Evolutionary conservation across 495 filamentous ascomycete genomes (phyloP), one percentile per base, ranked within the genome.

Genomic region (Penicillium macrosclerotiorum): DNA sequence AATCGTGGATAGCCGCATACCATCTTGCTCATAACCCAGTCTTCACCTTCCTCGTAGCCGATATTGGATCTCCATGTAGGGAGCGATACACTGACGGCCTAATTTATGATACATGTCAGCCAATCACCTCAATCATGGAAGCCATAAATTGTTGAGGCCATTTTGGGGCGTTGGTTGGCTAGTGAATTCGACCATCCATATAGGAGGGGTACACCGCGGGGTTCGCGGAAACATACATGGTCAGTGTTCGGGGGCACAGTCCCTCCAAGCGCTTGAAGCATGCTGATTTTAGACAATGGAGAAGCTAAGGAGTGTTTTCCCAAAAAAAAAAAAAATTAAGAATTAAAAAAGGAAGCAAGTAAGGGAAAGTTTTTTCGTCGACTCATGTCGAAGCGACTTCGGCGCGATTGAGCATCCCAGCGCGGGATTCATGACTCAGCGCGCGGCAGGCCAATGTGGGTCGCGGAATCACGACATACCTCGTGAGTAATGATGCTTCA

Each of bases 1-100:
- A 97, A 97, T 42, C 92, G 79, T 46, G 93, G 93, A 68, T 98
- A 98, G 30, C 93, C 93, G 17, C 86, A 94, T 49, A 82, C 75
- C 88, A 98, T 88, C 56, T 85, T 85, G 46, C 75, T 78, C 27
- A 94, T 43, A 8, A 98, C 86, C 87, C 89, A 91, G 42, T 83
- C 74, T 60, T 93, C 77, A 22, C 90, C 92, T 64, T 97, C 89
- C 64, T 97, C 93, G 52, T 98, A 98, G 2, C 79, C 93, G 19
- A 97, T 72, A 60, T 92, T 96, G 31, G 90, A 71, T 52, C 72
- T 80, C 93, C 93, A 98, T 73, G 92, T 93, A 33, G 93, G 93
- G 24, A 98, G 75, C 3, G 94, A 97, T 16, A 96, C 90, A 62
- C 91, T 96, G 48, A 97, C 88, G 36, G 93, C 94, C 92, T 97